Evolutionary conservation across 164 flowering plant genomes (phyloP).

Genomic region (Santalum album): DNA sequence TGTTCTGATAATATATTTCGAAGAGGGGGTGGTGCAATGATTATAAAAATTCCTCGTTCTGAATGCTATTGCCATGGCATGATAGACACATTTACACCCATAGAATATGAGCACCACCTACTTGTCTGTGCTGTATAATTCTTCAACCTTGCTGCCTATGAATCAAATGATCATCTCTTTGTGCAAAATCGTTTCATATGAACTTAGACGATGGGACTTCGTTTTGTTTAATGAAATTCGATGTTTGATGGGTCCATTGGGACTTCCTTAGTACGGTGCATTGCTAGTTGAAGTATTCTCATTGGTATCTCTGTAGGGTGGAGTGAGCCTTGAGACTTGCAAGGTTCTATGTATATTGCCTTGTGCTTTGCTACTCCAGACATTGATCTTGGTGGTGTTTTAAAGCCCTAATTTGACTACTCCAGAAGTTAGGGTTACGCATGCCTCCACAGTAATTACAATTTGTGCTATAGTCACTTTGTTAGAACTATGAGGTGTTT

Average conservation of each 20-base stretch:
- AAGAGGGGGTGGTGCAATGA: slow-evolving; percentile 21
- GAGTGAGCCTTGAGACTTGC: slow-evolving; percentile 6
- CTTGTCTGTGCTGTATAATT: no score
- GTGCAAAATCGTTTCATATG: no score
- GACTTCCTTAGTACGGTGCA: no score
- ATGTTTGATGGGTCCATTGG: no score
- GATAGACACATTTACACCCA: slow-evolving; percentile 37
- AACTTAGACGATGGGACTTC: no score
- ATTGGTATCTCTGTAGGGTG: not conserved
- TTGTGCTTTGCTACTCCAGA: slow-evolving; percentile 11
- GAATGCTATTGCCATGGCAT: slow-evolving; percentile 35
- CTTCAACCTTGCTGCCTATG: no score
- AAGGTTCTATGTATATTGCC: not conserved
- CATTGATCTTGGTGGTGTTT: slow-evolving; percentile 16
- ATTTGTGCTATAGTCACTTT: not conserved
- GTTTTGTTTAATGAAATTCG: no score
- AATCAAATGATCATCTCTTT: no score
- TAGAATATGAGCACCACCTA: slow-evolving; percentile 53
- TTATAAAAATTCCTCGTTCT: slow-evolving; percentile 37
- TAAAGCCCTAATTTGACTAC: slow-evolving; percentile 19
- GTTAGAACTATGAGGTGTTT: not conserved
- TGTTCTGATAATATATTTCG: no score
- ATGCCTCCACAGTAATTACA: slow-evolving; percentile 20
- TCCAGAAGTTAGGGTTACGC: slow-evolving; percentile 19
- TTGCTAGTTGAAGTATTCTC: no score